Evolutionary conservation across 2,329 filamentous ascomycete species (phyloP), one percentile per base, ranked within the genome.

Genomic region (Blumeria graminis): DNA sequence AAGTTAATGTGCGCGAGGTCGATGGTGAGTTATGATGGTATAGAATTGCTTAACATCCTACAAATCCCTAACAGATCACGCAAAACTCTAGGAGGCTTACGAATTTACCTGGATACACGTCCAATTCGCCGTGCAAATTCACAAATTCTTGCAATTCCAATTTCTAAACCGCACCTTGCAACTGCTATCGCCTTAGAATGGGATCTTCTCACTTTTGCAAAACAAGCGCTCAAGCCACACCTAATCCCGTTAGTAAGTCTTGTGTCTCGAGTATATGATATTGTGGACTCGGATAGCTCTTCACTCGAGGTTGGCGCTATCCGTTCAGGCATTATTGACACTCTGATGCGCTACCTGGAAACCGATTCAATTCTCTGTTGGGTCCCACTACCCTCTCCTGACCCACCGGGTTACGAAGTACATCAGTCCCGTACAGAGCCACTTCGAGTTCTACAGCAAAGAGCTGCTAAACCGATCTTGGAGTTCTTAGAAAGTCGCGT

Each of bases 301-400:
- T 8, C 11, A n/a, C 3, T 38, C 32, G 28, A 59, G 7, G 34
- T 58, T 3, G 73, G 72, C 3, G 71, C 73, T 28, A 74, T 84
- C 39, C 76, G 89, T 38, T 67, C 75, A 0, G 71, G 76, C 43
- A 80, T 95, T 51, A 71, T 83, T 14, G 73, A 71, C 16, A 81
- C 79, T 60, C 71, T 92, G 55, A 77, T 96, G 74, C 78, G 84
- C 51, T 96, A 96, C 68, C 76, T 98, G 32, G 81, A 88, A 63
- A 96, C 92, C 0, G 92, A 98, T 70, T 89, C 86, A 0, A 71
- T 96, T 38, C 78, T 98, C 1, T 96, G 90, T 76, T 94, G 88
- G 86, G 87, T 79, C 16, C 81, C 81, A 0, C 71, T 58, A 69
- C 75, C 66, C 67, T 56, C 58, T 0, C 60, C 76, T 28, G 74